Percentiles rank a stretch among this genome's conserved stretches.
These are phyloP conservation scores for Asclepias syriaca DNA, from an alignment of 257 asterid genomes.

Conservation along the genomic window DNA sequence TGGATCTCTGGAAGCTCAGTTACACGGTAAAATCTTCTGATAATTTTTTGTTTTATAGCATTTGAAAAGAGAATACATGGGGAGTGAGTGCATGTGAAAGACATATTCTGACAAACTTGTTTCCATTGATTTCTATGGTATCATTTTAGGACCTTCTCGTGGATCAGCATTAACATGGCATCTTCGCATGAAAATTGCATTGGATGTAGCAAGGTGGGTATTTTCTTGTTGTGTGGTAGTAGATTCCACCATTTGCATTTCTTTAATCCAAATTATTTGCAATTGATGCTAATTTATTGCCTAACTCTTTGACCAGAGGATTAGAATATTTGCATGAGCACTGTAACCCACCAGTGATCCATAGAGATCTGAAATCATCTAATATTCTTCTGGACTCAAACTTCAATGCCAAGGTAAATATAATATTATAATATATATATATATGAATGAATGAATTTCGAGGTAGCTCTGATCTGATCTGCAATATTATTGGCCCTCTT, in stretches of 20 bases:
- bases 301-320: constrained; percentile 48
- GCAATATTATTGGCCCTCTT: not conserved
- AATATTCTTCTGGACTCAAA: constrained; percentile 72
- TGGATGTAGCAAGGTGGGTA: constrained; percentile 65
- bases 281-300: constrained; percentile 6
- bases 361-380: constrained; percentile 80
- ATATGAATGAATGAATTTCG: not conserved
- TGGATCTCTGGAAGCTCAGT: constrained; percentile 67
- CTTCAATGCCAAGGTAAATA: constrained; percentile 68
- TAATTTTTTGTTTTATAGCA: not conserved
- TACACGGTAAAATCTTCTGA: constrained; percentile 47
- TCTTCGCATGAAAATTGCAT: constrained; percentile 61
- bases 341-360: constrained; percentile 70
- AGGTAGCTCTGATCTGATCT: constrained; percentile 9
- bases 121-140: constrained; percentile 16
- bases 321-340: constrained; percentile 64
- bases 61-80: not conserved
- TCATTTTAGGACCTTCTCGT: constrained; percentile 43
- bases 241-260: constrained; percentile 18
- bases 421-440: no score
- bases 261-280: not conserved
- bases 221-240: constrained; percentile 6
- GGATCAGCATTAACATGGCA: constrained; percentile 67
- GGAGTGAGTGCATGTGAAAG: not conserved
- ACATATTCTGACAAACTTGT: constrained; percentile 2